Evolutionary conservation across 2,329 filamentous ascomycete genomes (phyloP).

Genomic region (Nothopassalora personata): DNA sequence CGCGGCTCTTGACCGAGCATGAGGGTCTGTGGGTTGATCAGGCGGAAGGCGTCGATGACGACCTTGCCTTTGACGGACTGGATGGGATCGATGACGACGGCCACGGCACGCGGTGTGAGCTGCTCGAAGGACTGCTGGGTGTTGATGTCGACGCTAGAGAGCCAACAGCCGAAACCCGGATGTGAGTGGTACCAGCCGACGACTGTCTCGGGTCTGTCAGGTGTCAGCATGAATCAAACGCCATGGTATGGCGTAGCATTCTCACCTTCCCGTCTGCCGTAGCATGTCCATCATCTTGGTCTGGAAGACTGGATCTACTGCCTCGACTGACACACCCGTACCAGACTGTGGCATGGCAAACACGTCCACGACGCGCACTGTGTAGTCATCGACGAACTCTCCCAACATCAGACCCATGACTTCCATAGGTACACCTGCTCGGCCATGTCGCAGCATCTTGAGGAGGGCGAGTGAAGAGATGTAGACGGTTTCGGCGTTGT

Average conservation of each 20-base stretch:
- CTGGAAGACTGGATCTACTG: conserved; percentile 96
- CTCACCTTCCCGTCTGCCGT: conserved; percentile 87
- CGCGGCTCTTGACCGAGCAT: conserved; percentile 98
- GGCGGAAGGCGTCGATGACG: conserved; percentile 96
- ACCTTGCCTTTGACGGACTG: conserved; percentile 99
- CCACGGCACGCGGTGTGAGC: conserved; percentile 90
- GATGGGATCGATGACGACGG: conserved; percentile 96
- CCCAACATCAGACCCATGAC: conserved; percentile 99
- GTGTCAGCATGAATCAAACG: conserved; percentile 1
- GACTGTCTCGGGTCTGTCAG: conserved; percentile 78
- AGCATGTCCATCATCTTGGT: conserved; percentile 99
- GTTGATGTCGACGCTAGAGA: conserved; percentile 98
- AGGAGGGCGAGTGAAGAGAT: conserved; percentile 94
- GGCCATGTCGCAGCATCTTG: conserved; percentile 97
- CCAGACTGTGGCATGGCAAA: conserved; percentile 99
- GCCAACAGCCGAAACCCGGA: conserved; percentile 98
- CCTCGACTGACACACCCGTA: conserved; percentile 96
- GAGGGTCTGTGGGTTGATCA: conserved; percentile 95
- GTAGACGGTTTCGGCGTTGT: conserved; percentile 99
- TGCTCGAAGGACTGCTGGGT: conserved; percentile 99
- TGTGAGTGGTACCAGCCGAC: conserved; percentile 99
- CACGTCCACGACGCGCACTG: conserved; percentile 94
- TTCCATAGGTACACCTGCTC: conserved; percentile 98
- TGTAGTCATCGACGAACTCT: conserved; percentile 98
- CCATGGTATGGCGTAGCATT: neutral